Evolutionary conservation across 129 eudicot species (phyloP).

Genomic region (Silybum marianum): DNA sequence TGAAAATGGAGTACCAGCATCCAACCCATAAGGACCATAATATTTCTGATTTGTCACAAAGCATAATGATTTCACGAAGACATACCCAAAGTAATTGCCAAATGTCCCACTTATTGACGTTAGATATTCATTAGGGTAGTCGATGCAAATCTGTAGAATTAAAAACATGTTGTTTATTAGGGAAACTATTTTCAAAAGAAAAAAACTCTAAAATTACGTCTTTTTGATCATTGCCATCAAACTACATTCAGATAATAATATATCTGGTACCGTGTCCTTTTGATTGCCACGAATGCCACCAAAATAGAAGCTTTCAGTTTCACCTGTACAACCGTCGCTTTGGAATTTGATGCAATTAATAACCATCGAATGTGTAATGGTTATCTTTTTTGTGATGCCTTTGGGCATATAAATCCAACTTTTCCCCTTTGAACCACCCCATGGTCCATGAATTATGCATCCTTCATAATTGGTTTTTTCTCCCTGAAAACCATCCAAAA

Average conservation of each 20-base stretch:
- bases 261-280: neutral
- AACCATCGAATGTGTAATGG: neutral
- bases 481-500: neutral
- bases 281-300: constrained; percentile 10
- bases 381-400: neutral
- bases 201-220: neutral
- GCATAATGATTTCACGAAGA: constrained; percentile 11
- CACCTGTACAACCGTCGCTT: neutral
- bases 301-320: neutral
- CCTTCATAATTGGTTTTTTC: neutral
- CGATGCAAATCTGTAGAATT: constrained; percentile 17
- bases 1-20: constrained; percentile 2
- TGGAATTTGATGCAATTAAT: neutral
- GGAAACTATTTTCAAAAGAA: neutral
- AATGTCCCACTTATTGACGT: constrained; percentile 18
- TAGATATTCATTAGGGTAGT: constrained; percentile 25
- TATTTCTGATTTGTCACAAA: constrained; percentile 22
- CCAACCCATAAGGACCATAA: constrained; percentile 39
- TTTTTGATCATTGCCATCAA: neutral
- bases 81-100: neutral
- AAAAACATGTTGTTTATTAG: neutral
- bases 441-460: constrained; percentile 3
- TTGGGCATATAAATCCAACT: neutral
- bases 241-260: neutral
- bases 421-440: constrained; percentile 10